Evolutionary conservation across 805 yeast genomes (phyloP), one percentile per base, ranked within the genome.

Genomic region (Schwanniomyces yamadae): DNA sequence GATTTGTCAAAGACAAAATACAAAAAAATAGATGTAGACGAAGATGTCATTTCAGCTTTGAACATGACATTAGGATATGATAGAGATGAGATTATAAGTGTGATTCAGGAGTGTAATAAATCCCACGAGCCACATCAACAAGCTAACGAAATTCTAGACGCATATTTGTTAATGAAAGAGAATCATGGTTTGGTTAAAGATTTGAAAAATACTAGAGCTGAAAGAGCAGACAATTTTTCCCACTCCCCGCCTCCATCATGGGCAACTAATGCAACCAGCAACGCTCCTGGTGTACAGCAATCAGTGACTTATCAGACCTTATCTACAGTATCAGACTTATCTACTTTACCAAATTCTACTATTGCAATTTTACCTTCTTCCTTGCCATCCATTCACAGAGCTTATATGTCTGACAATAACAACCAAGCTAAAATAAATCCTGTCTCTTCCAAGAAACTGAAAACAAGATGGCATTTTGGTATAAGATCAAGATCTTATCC

Each of bases 391-490:
- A 86, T 91, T 33, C 98, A 91, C 55, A 73, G 96, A 32, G 97
- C 97, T 1, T 86, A 77, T 54, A 93, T 91, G 98, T 73, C 80
- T 47, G 84, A 80, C 46, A 59, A 59, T 29, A 46, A 47, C 17
- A 45, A 49, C 39, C 57, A 52, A 35, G 37, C 55, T 18, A 53
- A 60, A 28, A 60, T 69, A 33, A 69, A 71, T 27, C 81, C 86
- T 7, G 68, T 80, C 14, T 73, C 82, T 16, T 73, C 84, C 31
- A 89, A 91, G 59, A 88, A 87, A 59, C 84, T 91, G 42, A 91
- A 89, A 62, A 87, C 96, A 5, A 80, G 95, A 61, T 93, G 99
- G 99, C 99, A 93, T 69, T 93, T 93, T 56, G 99, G 99, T 46
- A 93, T 93, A 42, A 74, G 99, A 56, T 88, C 96, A 6, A 75